Evolutionary conservation across 768 basidiomycete species (phyloP), one percentile per base, ranked within the genome.

Genomic region (Brasilioporus rufonigricans): DNA sequence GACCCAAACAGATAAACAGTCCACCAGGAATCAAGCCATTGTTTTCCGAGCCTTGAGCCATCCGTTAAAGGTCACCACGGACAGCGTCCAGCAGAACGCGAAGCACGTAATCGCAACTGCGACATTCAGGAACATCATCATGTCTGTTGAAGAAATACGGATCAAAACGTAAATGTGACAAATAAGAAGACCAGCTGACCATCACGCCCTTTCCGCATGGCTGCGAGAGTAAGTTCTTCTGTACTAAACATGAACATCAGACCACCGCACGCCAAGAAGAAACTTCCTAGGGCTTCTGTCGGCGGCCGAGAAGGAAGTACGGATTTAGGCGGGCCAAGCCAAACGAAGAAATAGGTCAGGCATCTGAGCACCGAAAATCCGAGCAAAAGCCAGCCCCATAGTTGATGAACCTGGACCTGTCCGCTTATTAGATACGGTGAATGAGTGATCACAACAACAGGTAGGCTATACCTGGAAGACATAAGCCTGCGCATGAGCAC

Each of bases 291-390:
- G 6, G 88, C 88, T 74, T 98, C 96, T 0, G 95, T 95, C 0
- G 95, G 96, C 6, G 96, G 96, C 10, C 94, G 84, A 14, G 90
- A 91, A 2, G 96, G 96, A 14, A 92, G 80, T n/a, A 87, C 77
- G 2, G 91, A 93, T 13, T 80, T 79, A 8, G 92, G 89, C 13
- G 94, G 94, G 27, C 80, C 77, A 43, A 95, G 77, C 90, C 90
- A 98, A 38, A 96, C 78, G 82, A 98, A 93, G 74, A 94, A 91
- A 69, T 98, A 98, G 2, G 95, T 98, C 36, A 94, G 63, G 66
- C 87, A 91, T 48, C 96, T 82, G 56, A 95, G 74, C 9, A 90
- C 76, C 6, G 90, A 81, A 67, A 89, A 93, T 5, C 76, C 87
- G 51, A 87, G 78, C 14, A 98, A 83, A 23, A 95, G 77, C 72